Conservation (phyloP, 208 protist genomes). For the Wallacemonas sp. region DNA sequence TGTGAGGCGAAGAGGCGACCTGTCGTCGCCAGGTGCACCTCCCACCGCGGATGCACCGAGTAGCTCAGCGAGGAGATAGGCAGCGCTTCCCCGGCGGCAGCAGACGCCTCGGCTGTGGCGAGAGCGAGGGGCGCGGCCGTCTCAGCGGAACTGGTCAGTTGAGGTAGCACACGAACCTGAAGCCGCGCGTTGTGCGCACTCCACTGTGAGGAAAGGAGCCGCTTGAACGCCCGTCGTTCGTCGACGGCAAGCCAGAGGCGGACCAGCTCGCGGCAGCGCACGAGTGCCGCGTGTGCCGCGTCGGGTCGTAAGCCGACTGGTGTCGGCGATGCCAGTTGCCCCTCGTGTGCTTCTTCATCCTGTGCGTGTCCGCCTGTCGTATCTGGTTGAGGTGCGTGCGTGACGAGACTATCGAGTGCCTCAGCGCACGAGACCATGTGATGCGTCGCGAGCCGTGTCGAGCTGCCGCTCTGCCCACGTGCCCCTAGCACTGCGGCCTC, state of each 20-base stretch:
- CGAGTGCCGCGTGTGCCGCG: neutral
- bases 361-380: too few relatives aligned
- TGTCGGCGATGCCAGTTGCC: neutral
- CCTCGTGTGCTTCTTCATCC: too few relatives aligned
- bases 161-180: slow-evolving; percentile 26
- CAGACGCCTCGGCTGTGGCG: neutral
- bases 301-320: too few relatives aligned
- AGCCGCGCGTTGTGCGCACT: slow-evolving; percentile 11
- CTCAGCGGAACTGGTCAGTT: too few relatives aligned
- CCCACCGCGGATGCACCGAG: slow-evolving; percentile 72
- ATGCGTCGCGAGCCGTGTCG: neutral
- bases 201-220: slow-evolving; percentile 25
- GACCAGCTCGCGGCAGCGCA: slow-evolving; percentile 21
- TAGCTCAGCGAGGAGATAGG: slow-evolving; percentile 28
- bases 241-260: slow-evolving; percentile 42
- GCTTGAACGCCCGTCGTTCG: slow-evolving; percentile 32
- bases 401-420: neutral
- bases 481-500: neutral
- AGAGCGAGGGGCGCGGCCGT: too few relatives aligned
- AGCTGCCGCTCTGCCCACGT: neutral
- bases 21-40: slow-evolving; percentile 51
- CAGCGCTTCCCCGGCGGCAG: neutral
- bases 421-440: neutral
- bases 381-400: too few relatives aligned
- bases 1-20: slow-evolving; percentile 56